These are phyloP conservation scores for Pseudopithomyces maydicus DNA, from an alignment of 2,329 filamentous ascomycete species.

Conservation along the genomic window DNA sequence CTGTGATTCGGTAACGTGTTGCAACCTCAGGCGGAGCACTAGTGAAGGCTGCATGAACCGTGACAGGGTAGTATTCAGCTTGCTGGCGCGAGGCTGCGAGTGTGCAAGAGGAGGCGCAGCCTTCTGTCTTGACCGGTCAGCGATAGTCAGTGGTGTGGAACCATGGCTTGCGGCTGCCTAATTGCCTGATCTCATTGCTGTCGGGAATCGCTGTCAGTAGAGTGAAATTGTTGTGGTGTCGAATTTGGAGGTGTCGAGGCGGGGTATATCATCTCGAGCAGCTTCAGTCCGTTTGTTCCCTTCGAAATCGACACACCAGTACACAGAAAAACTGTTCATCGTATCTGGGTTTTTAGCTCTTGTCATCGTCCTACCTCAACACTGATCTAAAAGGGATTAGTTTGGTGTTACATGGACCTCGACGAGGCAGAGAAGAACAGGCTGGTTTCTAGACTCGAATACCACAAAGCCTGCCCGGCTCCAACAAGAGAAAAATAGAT, in stretches of 20 bases:
- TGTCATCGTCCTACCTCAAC: too few species aligned
- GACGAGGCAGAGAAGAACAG: too few species aligned
- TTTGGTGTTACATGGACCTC: too few species aligned
- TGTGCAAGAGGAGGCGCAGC: neutral
- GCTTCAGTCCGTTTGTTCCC: too few species aligned
- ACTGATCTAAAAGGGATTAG: too few species aligned
- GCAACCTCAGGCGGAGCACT: neutral
- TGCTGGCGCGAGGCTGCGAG: neutral
- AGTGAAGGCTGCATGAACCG: neutral
- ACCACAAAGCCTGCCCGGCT: neutral
- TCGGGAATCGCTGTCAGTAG: neutral
- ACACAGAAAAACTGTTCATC: neutral
- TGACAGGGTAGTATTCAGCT: neutral
- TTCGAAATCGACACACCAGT: neutral
- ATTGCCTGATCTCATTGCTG: neutral
- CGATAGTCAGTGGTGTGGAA: neutral
- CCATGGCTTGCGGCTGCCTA: neutral
- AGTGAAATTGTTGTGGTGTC: neutral
- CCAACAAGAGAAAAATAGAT: neutral
- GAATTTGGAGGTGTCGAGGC: neutral
- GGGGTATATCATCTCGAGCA: neutral
- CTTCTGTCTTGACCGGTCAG: neutral
- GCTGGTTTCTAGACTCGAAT: neutral
- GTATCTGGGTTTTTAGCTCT: too few species aligned
- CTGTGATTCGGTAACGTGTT: neutral